Base-by-base conservation (phyloP, 2,329 filamentous ascomycete genomes). In the Elsinoe batatas region DNA sequence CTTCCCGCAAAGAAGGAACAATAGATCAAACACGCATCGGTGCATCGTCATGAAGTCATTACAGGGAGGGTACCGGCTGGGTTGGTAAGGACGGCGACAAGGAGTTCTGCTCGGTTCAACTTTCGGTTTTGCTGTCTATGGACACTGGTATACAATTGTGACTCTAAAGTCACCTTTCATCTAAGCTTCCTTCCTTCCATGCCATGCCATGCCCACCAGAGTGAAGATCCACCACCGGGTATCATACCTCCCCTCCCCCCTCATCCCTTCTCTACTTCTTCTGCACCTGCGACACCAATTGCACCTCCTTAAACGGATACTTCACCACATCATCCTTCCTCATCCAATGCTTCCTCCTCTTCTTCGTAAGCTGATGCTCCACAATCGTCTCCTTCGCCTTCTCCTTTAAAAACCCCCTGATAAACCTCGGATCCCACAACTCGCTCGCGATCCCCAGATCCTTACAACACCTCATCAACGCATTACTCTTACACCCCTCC, bases 391-490 rank as follows among this genome's bases (percentile, higher is more conserved):
- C 87, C 64, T 84, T 82, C 56, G 84, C 84, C 66, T 87, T 74
- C 63, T 83, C 74, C 64, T 82, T 82, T 76, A 87, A 87, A 74
- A 89, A 98, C 63, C 80, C 81, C 64, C 87, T 82, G 61, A 97
- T 89, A 74, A 87, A 98, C 56, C 87, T 77, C 35, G 93, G 93
- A 73, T 98, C 93, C 93, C 93, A 98, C 17, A 98, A 79, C 72
- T 98, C 93, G 61, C 86, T 91, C 1, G 89, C 93, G 61, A 98
- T 87, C 35, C 93, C 93, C 32, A 98, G 75, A 70, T 98, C 93
- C 75, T 98, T 98, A 77, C 93, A 97, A 79, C 91, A 97, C 57
- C 93, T 87, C 84, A 97, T 94, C 62, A 98, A 78, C 11, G 93
- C 93, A 68, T 98, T 98, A 60, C 90, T 95, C 73, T 96, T 96